phyloP scores from a whole-genome alignment of 2,329 filamentous ascomycete genomes.

The Colletotrichum liriopes region DNA sequence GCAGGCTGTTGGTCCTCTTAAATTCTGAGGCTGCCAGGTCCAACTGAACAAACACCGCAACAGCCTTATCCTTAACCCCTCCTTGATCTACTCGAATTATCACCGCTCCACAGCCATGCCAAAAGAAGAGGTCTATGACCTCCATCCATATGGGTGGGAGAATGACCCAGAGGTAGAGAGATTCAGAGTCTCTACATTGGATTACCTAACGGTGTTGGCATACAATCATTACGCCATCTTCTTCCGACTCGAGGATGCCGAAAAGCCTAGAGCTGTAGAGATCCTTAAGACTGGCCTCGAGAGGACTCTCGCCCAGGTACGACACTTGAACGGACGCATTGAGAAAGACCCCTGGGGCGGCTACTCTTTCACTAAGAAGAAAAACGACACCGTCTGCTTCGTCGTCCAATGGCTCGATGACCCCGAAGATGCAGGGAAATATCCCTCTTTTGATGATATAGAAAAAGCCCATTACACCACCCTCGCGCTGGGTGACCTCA shows the following conservation, averaged over 20 bases:
- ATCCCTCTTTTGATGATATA: conserved; percentile 54
- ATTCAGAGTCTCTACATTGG: conserved; percentile 55
- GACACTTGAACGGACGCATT: conserved; percentile 57
- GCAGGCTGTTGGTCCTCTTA: neutral
- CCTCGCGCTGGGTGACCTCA: conserved; percentile 52
- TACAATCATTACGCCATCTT: conserved; percentile 59
- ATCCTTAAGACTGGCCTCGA: conserved; percentile 55
- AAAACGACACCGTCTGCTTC: conserved; percentile 53
- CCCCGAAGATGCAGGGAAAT: conserved; percentile 26
- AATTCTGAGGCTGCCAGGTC: neutral
- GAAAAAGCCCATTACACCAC: conserved; percentile 54
- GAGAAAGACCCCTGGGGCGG: conserved; percentile 55
- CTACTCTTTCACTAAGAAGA: conserved; percentile 56
- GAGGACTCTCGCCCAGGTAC: conserved; percentile 53
- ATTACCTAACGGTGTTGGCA: conserved; percentile 52
- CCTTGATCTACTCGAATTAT: no score
- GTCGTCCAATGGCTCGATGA: conserved; percentile 56
- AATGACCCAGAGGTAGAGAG: conserved; percentile 54
- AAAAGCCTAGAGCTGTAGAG: conserved; percentile 42
- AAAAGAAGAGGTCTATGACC: conserved; percentile 47
- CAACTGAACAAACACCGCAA: neutral
- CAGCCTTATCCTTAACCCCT: neutral
- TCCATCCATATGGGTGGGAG: conserved; percentile 56
- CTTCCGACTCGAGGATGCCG: conserved; percentile 53
- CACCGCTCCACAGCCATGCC: conserved; percentile 45